phyloP scores from a whole-genome alignment of 169 alveolate genomes.

The Babesia gibsoni region DNA sequence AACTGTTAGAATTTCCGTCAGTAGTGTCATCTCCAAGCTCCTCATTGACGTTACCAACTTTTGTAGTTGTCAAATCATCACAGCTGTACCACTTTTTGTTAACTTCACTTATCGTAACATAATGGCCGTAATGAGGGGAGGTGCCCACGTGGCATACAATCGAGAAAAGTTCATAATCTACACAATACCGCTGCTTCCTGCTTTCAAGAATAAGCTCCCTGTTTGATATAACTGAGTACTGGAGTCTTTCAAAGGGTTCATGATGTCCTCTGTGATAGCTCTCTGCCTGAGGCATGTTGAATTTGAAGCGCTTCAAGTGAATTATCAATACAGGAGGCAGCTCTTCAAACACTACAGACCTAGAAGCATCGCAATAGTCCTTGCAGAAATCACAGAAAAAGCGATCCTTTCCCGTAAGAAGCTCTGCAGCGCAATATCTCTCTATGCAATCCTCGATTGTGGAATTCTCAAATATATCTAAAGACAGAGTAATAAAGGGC shows the following conservation, averaged over 20 bases:
- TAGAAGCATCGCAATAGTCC: constrained; percentile 39
- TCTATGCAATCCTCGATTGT: constrained; percentile 30
- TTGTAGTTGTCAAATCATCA: constrained; percentile 27
- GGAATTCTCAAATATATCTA: constrained; percentile 49
- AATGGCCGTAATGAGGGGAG: constrained; percentile 61
- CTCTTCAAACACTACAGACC: constrained; percentile 22
- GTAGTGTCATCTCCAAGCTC: constrained; percentile 51
- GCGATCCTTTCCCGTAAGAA: constrained; percentile 39
- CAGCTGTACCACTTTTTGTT: constrained; percentile 55
- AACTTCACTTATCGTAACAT: constrained; percentile 25
- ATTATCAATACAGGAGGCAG: constrained; percentile 55
- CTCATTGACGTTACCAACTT: constrained; percentile 12
- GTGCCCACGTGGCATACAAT: constrained; percentile 54
- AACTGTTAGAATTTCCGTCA: constrained; percentile 52
- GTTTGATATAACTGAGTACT: constrained; percentile 26
- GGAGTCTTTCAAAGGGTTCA: constrained; percentile 22
- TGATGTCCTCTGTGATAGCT: not conserved
- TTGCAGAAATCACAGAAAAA: constrained; percentile 44
- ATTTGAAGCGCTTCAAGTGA: constrained; percentile 58
- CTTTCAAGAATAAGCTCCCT: constrained; percentile 11
- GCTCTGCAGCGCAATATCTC: constrained; percentile 38
- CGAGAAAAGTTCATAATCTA: constrained; percentile 49
- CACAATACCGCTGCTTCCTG: constrained; percentile 4
- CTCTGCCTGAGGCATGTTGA: constrained; percentile 3
- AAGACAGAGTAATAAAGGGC: constrained; percentile 54